Evolutionary conservation across 2,329 filamentous ascomycete species (phyloP).

Genomic region (Berkeleyomyces basicola): DNA sequence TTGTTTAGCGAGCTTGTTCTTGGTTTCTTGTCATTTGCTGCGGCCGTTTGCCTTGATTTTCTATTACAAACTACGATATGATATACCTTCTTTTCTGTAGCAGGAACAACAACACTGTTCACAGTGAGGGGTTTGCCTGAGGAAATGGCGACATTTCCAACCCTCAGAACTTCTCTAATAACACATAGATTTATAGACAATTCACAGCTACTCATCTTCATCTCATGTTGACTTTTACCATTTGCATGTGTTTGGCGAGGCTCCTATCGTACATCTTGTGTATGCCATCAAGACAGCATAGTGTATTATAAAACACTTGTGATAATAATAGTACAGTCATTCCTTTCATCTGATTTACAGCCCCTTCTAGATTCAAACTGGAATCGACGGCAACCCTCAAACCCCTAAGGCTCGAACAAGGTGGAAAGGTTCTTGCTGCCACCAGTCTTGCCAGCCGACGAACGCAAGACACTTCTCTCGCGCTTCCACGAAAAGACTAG

Average conservation of each 20-base stretch:
- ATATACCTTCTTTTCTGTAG: not conserved
- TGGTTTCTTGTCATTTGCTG: not conserved
- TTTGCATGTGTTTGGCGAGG: not conserved
- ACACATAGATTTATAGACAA: slow-evolving; percentile 6
- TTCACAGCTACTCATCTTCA: not conserved
- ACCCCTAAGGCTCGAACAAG: slow-evolving; percentile 12
- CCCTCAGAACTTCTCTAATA: not conserved
- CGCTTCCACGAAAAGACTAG: slow-evolving; percentile 43
- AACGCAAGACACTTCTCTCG: slow-evolving; percentile 26
- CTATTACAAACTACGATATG: not conserved
- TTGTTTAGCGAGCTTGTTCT: not conserved
- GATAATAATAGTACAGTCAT: slow-evolving; percentile 13
- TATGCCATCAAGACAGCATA: not conserved
- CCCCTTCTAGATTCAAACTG: not conserved
- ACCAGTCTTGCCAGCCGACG: slow-evolving; percentile 11
- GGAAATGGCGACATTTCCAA: not conserved
- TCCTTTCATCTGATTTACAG: not conserved
- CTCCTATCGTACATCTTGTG: not conserved
- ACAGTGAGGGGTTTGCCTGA: not conserved
- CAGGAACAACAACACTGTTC: slow-evolving; percentile 6
- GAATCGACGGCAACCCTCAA: not conserved
- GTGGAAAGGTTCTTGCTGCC: slow-evolving; percentile 14
- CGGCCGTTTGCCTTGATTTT: not conserved
- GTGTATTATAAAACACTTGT: slow-evolving; percentile 10
- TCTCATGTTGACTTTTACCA: not conserved